A percentile compares a stretch with the other conserved stretches of the same genome.
Evolutionary conservation across 2,329 filamentous ascomycete species (phyloP).

Genomic region (Aspergillus fumigatiaffinis): DNA sequence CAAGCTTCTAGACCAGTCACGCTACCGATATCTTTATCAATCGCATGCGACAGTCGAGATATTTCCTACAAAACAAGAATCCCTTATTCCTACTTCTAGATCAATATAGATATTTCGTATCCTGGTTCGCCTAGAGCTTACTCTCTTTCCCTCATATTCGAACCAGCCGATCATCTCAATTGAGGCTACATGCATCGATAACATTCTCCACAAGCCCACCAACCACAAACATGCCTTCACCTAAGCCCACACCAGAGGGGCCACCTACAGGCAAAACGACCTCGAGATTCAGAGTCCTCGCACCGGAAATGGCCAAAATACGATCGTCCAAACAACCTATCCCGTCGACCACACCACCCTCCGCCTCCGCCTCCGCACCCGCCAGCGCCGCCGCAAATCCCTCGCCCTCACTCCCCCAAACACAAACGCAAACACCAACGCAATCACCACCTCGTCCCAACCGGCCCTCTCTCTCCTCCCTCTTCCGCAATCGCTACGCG

Average conservation of each 20-base stretch:
- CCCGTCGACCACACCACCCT: background rate
- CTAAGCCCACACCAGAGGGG: background rate
- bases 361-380: conserved; percentile 2
- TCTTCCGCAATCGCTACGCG: conserved; percentile 25
- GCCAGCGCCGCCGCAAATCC: background rate
- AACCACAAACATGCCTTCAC: conserved; percentile 6
- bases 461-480: conserved; percentile 19
- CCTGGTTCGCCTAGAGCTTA: background rate
- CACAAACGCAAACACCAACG: background rate
- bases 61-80: background rate
- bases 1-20: conserved; percentile 4
- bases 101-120: background rate
- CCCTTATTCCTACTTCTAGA: background rate
- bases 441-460: conserved; percentile 7
- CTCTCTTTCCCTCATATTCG: background rate
- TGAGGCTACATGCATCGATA: background rate
- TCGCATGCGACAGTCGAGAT: background rate
- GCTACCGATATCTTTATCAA: background rate
- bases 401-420: conserved; percentile 1
- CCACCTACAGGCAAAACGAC: background rate
- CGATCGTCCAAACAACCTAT: conserved; percentile 1
- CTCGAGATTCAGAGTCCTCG: conserved; percentile 17
- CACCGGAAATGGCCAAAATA: conserved; percentile 16
- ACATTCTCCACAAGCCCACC: conserved; percentile 1
- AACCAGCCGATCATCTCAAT: conserved; percentile 10